Evolutionary conservation across 2,329 filamentous ascomycete genomes (phyloP).

Genomic region (Mycogone perniciosa): DNA sequence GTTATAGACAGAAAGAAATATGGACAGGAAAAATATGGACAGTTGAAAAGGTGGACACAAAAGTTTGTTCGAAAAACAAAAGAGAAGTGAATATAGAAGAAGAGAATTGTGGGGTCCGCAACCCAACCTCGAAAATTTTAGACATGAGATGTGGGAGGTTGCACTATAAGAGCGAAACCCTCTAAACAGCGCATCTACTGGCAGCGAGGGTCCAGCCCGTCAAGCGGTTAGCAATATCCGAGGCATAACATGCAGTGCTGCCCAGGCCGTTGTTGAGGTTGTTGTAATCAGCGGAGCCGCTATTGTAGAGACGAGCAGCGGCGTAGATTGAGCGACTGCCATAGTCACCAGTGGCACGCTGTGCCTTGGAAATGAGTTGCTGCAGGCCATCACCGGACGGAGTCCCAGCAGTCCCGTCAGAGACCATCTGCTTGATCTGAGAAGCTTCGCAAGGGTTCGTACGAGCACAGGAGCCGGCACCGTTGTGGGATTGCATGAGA

Average conservation of each 20-base stretch:
- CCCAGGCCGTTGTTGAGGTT: constrained; percentile 18
- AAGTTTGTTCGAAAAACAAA: too few relatives aligned
- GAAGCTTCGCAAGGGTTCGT: constrained; percentile 24
- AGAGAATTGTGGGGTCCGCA: too few relatives aligned
- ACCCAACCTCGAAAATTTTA: too few relatives aligned
- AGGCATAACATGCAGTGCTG: constrained; percentile 18
- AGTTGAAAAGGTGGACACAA: too few relatives aligned
- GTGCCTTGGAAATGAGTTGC: constrained; percentile 6
- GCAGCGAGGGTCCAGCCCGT: constrained; percentile 18
- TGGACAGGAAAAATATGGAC: too few relatives aligned
- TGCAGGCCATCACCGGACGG: constrained; percentile 34
- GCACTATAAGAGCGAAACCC: background rate
- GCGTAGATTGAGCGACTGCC: constrained; percentile 16
- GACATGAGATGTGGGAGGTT: too few relatives aligned
- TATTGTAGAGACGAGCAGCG: constrained; percentile 19
- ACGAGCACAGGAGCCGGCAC: constrained; percentile 31
- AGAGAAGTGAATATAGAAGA: too few relatives aligned
- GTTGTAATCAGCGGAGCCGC: constrained; percentile 18
- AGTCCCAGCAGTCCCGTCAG: constrained; percentile 38
- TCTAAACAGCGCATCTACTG: constrained; percentile 4
- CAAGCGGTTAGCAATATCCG: constrained; percentile 19
- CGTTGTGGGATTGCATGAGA: constrained; percentile 35
- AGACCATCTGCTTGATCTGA: constrained; percentile 26
- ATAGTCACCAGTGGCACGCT: background rate
- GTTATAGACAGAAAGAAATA: too few relatives aligned